Evolutionary conservation across 192 early-diverging fungal genomes (phyloP), one percentile per base, ranked within the genome.

Genomic region (Podochytrium sp.): DNA sequence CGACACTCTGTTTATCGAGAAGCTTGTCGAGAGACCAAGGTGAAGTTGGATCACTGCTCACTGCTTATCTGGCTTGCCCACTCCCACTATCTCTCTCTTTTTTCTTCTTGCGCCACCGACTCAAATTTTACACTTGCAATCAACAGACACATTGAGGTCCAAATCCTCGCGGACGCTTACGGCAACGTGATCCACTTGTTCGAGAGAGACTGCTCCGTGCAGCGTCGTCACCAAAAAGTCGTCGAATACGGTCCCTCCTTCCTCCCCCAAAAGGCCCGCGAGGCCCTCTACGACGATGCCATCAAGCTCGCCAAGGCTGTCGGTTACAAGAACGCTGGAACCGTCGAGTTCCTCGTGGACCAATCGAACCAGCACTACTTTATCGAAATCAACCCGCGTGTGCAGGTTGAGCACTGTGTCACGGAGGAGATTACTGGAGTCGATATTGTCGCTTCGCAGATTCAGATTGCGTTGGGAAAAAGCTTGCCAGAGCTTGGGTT

Each of bases 391-490:
- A 97, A 99, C 79, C 95, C 97, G 55, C 90, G 97, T 81, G 93
- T 98, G 64, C 97, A 99, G 83, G 97, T 99, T 32, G 97, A 99
- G 83, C 97, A 99, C 81, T 94, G 94, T 37, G 94, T 97, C 42
- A 97, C 97, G 79, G 97, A 99, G 84, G 94, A 97, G 81, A 90
- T 97, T 59, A 96, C 96, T 20, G 97, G 97, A 33, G 87, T 99
- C 47, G 96, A 99, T 78, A 87, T 99, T 60, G 92, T 97, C 35
- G 89, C 93, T 65, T 86, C 93, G 47, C 97, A 98, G 78, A 93
- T 98, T 73, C 92, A 96, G 77, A 95, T 98, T 68, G 97, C 97
- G 29, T 91, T 93, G 0, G 97, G 97, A 57, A 88, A 87, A 58
- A 75, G 91, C 12, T 83, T 98, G 52, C 81, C 88, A 5, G 88